Conservation (phyloP, 352 stramenopile genomes). For the Globisporangium carolinianum region DNA sequence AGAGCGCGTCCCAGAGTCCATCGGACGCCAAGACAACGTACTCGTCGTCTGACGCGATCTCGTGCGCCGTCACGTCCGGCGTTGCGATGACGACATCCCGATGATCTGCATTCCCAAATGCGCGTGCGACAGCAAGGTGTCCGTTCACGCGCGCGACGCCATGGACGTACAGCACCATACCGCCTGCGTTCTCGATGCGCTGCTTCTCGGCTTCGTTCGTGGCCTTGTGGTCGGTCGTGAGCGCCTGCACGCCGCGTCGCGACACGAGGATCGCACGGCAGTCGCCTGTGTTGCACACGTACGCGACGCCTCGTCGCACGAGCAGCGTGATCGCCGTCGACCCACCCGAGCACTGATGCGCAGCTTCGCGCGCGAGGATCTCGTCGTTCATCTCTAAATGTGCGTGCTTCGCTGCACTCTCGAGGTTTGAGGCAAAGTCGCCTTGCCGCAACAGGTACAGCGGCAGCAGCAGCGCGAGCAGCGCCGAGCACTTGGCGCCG, state of each 20-base stretch:
- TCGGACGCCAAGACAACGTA: slow-evolving; percentile 75
- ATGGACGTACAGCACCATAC: slow-evolving; percentile 70
- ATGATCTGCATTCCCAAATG: slow-evolving; percentile 65
- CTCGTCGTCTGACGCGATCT: slow-evolving; percentile 48
- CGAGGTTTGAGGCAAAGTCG: slow-evolving; percentile 37
- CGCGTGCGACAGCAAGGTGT: slow-evolving; percentile 50
- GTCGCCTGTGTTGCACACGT: slow-evolving; percentile 76
- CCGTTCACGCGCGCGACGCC: slow-evolving; percentile 70
- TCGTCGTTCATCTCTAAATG: slow-evolving; percentile 62
- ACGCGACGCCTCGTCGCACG: slow-evolving; percentile 33
- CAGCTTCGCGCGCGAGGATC: slow-evolving; percentile 47
- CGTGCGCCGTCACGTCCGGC: slow-evolving; percentile 49
- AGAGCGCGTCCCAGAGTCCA: slow-evolving; percentile 67
- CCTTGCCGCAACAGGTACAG: slow-evolving; percentile 56
- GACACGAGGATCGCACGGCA: slow-evolving; percentile 63
- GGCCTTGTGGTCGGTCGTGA: slow-evolving; percentile 77
- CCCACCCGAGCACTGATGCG: slow-evolving; percentile 43
- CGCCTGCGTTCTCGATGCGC: slow-evolving; percentile 59
- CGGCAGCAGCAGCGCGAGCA: slow-evolving; percentile 59
- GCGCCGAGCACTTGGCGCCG: slow-evolving; percentile 44
- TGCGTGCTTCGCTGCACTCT: slow-evolving; percentile 28
- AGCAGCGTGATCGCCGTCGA: slow-evolving; percentile 59
- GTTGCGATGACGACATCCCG: slow-evolving; percentile 52
- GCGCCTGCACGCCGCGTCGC: slow-evolving; percentile 23
- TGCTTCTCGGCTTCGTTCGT: slow-evolving; percentile 56